These are phyloP conservation scores for Pluteus cervinus DNA, from an alignment of 768 basidiomycete genomes.

Conservation along the genomic window DNA sequence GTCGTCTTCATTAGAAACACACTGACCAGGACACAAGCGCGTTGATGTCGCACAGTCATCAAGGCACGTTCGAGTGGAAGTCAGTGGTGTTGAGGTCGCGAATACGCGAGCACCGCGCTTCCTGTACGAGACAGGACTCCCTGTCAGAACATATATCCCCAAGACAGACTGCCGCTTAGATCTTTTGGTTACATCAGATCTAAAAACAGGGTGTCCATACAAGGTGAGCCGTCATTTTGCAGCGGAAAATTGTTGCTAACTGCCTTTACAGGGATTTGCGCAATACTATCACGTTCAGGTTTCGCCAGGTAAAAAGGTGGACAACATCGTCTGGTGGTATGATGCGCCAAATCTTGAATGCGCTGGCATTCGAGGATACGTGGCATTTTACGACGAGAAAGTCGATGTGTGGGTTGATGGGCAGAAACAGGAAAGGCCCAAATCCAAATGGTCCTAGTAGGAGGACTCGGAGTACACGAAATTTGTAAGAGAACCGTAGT, in stretches of 20 bases:
- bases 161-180: slow-evolving; percentile 48
- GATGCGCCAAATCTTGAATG: slow-evolving; percentile 46
- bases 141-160: slow-evolving; percentile 56
- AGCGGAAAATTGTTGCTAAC: not conserved
- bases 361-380: slow-evolving; percentile 40
- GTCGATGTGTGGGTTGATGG: slow-evolving; percentile 63
- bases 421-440: slow-evolving; percentile 37
- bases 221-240: slow-evolving; percentile 35
- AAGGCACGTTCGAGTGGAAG: slow-evolving; percentile 52
- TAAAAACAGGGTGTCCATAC: slow-evolving; percentile 52
- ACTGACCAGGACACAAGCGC: slow-evolving; percentile 31
- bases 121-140: slow-evolving; percentile 53
- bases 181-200: slow-evolving; percentile 39
- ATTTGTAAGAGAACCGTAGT: no score
- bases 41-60: slow-evolving; percentile 58
- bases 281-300: slow-evolving; percentile 49
- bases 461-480: no score
- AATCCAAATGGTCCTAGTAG: slow-evolving; percentile 10
- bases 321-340: slow-evolving; percentile 64
- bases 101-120: slow-evolving; percentile 49
- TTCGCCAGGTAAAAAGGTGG: slow-evolving; percentile 33
- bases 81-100: slow-evolving; percentile 58
- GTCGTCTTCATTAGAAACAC: not conserved
- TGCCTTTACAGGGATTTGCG: slow-evolving; percentile 43
- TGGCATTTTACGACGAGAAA: slow-evolving; percentile 63